Conservation (phyloP, 306 rosid genomes). For the Lablab purpureus region DNA sequence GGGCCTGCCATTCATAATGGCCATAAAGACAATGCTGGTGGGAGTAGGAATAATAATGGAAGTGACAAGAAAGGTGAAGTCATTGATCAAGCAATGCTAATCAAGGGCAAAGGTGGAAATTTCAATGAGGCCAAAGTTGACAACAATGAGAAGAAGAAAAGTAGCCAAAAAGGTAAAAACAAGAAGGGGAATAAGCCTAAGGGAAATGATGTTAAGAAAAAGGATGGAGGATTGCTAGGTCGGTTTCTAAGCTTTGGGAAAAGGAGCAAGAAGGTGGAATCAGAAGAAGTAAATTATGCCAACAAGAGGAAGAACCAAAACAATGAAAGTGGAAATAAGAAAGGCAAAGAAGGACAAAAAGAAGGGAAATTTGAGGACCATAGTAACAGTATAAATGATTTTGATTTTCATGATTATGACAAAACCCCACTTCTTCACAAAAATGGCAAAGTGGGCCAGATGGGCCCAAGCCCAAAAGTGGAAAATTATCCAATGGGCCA, state of each 20-base stretch:
- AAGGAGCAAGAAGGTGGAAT: constrained; percentile 47
- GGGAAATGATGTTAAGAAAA: constrained; percentile 39
- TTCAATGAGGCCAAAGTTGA: constrained; percentile 40
- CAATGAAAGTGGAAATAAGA: not conserved
- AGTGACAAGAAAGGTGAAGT: constrained; percentile 57
- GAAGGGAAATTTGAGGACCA: constrained; percentile 50
- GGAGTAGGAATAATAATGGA: constrained; percentile 37
- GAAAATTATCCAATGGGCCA: constrained; percentile 32
- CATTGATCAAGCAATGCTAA: constrained; percentile 54
- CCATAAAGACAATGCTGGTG: constrained; percentile 49
- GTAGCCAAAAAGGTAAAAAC: constrained; percentile 31
- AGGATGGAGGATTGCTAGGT: constrained; percentile 45
- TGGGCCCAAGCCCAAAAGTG: constrained; percentile 41
- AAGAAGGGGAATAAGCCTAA: constrained; percentile 46
- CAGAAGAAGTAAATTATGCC: constrained; percentile 15
- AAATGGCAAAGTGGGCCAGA: constrained; percentile 44
- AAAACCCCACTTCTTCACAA: constrained; percentile 28
- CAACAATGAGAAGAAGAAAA: constrained; percentile 51
- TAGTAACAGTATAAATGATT: constrained; percentile 23
- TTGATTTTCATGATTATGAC: constrained; percentile 47
- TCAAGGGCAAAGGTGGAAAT: constrained; percentile 53
- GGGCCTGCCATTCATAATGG: constrained; percentile 50
- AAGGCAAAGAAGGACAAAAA: constrained; percentile 48
- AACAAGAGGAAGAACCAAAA: constrained; percentile 39
- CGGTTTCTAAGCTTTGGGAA: constrained; percentile 54